Conservation (phyloP, 2,329 filamentous ascomycete species). For the Camptophora hylomeconis region DNA sequence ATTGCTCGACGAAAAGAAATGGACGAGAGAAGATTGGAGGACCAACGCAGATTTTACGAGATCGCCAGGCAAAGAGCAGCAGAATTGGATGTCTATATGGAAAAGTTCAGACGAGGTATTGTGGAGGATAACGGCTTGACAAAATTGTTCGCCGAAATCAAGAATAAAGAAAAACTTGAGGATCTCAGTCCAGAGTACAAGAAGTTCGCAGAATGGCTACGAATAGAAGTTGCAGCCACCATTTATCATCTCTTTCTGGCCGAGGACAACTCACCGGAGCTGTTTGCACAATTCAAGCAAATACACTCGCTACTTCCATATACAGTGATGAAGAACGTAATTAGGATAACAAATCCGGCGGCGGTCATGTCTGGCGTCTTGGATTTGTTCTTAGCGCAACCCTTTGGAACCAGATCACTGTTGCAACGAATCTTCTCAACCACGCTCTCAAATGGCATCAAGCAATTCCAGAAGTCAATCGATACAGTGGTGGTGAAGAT, state of each 20-base stretch:
- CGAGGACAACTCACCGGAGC: conserved; percentile 92
- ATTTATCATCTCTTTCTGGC: conserved; percentile 95
- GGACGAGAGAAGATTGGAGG: conserved; percentile 78
- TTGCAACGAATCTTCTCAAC: conserved; percentile 91
- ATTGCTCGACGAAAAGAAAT: conserved; percentile 66
- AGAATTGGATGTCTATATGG: conserved; percentile 96
- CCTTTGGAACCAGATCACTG: conserved; percentile 77
- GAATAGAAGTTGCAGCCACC: conserved; percentile 92
- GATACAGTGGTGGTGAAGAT: conserved; percentile 65
- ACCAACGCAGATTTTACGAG: conserved; percentile 90
- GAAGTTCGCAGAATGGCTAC: conserved; percentile 95
- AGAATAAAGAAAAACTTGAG: conserved; percentile 71
- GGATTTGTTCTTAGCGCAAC: conserved; percentile 90
- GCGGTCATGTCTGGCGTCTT: conserved; percentile 94
- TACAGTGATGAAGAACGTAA: conserved; percentile 86
- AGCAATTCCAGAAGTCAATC: conserved; percentile 73
- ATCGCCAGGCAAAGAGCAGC: conserved; percentile 81
- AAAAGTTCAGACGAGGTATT: conserved; percentile 56
- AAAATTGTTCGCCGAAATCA: conserved; percentile 84
- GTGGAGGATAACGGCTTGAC: conserved; percentile 71
- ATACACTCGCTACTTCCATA: conserved; percentile 95
- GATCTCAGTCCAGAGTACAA: conserved; percentile 91
- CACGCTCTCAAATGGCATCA: conserved; percentile 82
- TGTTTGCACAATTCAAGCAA: conserved; percentile 85
- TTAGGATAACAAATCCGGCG: conserved; percentile 88